Evolutionary conservation across 306 rosid genomes (phyloP), one percentile per base, ranked within the genome.

Genomic region (Carpinus viminea): DNA sequence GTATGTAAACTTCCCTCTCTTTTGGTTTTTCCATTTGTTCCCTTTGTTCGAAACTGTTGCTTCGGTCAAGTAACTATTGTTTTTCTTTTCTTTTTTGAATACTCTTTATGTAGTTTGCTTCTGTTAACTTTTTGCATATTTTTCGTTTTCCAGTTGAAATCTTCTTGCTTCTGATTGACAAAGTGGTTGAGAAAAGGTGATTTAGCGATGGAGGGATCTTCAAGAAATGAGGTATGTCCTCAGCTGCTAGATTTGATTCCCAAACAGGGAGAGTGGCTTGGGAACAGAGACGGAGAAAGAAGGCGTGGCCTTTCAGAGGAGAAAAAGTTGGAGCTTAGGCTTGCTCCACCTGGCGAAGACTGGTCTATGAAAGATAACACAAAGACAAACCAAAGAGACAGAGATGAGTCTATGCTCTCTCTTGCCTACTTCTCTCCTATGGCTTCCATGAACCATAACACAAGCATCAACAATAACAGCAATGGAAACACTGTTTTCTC

Each of bases 281-380:
- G 55, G 83, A 86, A n/a, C 70, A 82, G 76, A 65, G 75, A 62
- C 62, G 82, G 72, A 54, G 83, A 77, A 61, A 81, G 87, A 79
- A 89, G 80, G 79, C 74, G 70, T 43, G 80, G 82, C 56, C 76
- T 51, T 74, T 87, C 87, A 24, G 97, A 91, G 68, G 98, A 93
- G 80, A 87, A 76, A 50, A 86, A 85, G 51, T 74, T 95, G 24
- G 98, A 95, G 89, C 96, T 95, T 15, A 92, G 91, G 87, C 98
- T 95, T 77, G 96, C 91, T 70, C 97, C 94, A 26, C 99, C 99
- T 1, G 91, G 98, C 57, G 91, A 88, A 76, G 85, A 91, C 34
- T 92, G 97, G 93, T 57, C 86, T 51, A 17, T 41, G 83, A 81
- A 53, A 77, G 85, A 68, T 54, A 70, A 48, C 51, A 57, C 10